Percentiles rank a stretch among this genome's conserved stretches.
phyloP scores from a whole-genome alignment of 164 flowering plant genomes.

The Vitis riparia region DNA sequence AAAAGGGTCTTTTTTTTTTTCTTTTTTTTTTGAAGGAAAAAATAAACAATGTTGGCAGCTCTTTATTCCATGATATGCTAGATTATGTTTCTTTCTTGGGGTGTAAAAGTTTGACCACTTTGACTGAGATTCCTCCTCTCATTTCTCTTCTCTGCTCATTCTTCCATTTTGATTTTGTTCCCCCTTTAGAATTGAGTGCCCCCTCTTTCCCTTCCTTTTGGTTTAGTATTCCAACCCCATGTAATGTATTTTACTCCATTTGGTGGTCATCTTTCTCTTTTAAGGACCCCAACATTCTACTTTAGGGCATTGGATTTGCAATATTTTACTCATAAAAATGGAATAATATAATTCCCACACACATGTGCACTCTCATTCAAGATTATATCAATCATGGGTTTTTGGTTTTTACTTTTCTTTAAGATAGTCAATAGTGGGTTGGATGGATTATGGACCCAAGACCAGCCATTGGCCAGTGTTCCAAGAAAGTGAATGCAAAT shows the following conservation, averaged over 20 bases:
- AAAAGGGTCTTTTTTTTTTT: not conserved
- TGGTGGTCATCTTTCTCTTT: not conserved
- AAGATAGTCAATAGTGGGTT: too few relatives aligned
- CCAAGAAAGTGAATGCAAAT: too few relatives aligned
- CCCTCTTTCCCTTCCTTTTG: conserved; percentile 10
- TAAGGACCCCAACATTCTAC: conserved; percentile 8
- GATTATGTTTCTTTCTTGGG: conserved; percentile 14
- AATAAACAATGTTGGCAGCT: conserved; percentile 11
- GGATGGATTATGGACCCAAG: too few relatives aligned
- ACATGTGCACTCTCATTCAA: too few relatives aligned
- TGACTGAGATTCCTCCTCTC: conserved; percentile 29
- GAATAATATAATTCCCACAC: too few relatives aligned
- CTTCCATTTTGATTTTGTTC: conserved; percentile 33
- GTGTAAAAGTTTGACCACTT: conserved; percentile 37
- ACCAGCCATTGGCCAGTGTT: too few relatives aligned
- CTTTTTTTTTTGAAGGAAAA: not conserved
- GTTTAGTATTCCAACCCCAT: not conserved
- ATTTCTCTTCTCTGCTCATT: conserved; percentile 15
- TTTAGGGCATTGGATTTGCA: conserved; percentile 10
- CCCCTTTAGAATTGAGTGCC: conserved; percentile 23
- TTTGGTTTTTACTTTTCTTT: too few relatives aligned
- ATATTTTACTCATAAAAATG: not conserved
- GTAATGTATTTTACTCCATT: conserved; percentile 5
- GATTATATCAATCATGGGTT: too few relatives aligned
- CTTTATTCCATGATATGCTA: conserved; percentile 10